These are phyloP conservation scores for Nannochloropsis salina DNA, from an alignment of 108 stramenopile species.

Conservation along the genomic window DNA sequence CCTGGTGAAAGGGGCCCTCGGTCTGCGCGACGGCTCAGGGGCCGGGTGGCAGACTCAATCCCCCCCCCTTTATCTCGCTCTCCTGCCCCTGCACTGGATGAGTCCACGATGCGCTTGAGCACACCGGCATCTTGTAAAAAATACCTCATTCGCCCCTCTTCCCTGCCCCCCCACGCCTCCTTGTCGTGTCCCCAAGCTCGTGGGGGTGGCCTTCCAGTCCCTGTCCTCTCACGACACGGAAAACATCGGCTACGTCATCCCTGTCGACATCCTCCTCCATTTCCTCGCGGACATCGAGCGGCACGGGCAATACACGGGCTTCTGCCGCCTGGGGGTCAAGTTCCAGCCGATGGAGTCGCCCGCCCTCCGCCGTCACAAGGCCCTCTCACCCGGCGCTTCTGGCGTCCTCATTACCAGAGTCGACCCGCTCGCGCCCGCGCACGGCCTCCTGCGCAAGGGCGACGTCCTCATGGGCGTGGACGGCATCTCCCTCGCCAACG, in stretches of 20 bases:
- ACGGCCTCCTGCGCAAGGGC: slow-evolving; percentile 29
- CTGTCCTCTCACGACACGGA: slow-evolving; percentile 50
- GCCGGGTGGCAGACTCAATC: too few species aligned
- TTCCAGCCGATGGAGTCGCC: slow-evolving; percentile 46
- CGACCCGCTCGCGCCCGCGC: slow-evolving; percentile 28
- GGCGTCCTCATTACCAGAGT: slow-evolving; percentile 34
- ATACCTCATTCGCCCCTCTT: neutral
- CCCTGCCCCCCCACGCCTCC: neutral
- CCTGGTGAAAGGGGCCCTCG: too few species aligned
- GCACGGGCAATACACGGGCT: slow-evolving; percentile 40
- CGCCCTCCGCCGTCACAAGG: slow-evolving; percentile 27
- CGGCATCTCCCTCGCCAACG: slow-evolving; percentile 44
- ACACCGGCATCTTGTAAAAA: neutral
- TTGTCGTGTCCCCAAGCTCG: neutral
- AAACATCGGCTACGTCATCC: slow-evolving; percentile 67
- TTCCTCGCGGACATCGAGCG: slow-evolving; percentile 51
- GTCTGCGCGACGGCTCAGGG: too few species aligned
- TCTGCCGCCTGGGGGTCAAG: slow-evolving; percentile 32
- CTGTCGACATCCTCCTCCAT: slow-evolving; percentile 54
- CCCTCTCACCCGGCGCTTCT: slow-evolving; percentile 24
- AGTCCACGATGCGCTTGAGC: too few species aligned
- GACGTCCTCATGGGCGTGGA: slow-evolving; percentile 45
- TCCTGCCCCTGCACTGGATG: too few species aligned
- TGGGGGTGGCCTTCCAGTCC: slow-evolving; percentile 60
- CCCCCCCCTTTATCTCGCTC: too few species aligned